Evolutionary conservation across 441 rosid species (phyloP).

Genomic region (Corymbia citriodora): DNA sequence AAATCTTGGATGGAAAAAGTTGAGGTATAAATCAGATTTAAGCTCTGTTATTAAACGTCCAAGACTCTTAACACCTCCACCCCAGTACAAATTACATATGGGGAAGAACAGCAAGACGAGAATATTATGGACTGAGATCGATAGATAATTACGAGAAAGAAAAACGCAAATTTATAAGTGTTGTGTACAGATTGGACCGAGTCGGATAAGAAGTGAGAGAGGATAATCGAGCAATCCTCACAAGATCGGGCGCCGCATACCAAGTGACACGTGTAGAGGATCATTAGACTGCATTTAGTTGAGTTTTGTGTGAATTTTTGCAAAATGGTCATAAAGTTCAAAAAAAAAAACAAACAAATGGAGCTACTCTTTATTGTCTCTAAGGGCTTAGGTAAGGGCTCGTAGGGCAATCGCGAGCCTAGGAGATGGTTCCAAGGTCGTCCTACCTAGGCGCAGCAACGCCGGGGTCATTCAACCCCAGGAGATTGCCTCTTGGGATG

Average conservation of each 20-base stretch:
- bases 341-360: neutral
- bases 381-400: accelerated
- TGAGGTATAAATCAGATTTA: too few relatives aligned
- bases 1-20: too few relatives aligned
- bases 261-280: too few relatives aligned
- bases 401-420: neutral
- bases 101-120: too few relatives aligned
- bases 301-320: neutral
- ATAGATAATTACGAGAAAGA: too few relatives aligned
- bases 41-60: accelerated
- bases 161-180: too few relatives aligned
- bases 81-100: too few relatives aligned
- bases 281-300: neutral
- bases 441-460: neutral
- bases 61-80: too few relatives aligned
- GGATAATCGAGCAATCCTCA: neutral
- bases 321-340: neutral
- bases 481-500: neutral
- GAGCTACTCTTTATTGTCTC: neutral
- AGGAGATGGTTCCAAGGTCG: neutral
- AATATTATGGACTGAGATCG: too few relatives aligned
- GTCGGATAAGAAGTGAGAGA: neutral
- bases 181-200: neutral
- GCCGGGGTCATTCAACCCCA: neutral
- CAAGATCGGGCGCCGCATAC: neutral